Evolutionary conservation across 2,329 filamentous ascomycete genomes (phyloP).

Genomic region (Stagonosporopsis cucurbitacearum): DNA sequence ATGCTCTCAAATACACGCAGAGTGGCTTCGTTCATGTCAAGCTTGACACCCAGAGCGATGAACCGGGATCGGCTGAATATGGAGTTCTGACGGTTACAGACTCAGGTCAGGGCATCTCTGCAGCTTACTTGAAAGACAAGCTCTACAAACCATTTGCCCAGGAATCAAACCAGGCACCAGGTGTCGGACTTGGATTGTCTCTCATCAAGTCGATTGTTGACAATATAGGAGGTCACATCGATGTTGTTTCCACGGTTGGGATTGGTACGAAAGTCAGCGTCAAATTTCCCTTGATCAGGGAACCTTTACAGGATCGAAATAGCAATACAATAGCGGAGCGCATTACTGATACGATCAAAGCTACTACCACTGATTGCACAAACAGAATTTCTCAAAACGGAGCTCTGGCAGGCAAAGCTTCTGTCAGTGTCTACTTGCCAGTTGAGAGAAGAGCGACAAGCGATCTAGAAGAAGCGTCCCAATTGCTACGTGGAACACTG

Average conservation of each 20-base stretch:
- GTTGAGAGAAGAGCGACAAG: background rate
- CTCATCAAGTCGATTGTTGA: constrained; percentile 28
- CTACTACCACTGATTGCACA: background rate
- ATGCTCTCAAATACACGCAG: constrained; percentile 32
- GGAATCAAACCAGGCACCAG: constrained; percentile 26
- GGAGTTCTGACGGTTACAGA: constrained; percentile 38
- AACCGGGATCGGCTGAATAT: constrained; percentile 46
- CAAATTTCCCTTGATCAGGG: constrained; percentile 3
- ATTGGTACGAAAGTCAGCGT: constrained; percentile 13
- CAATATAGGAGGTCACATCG: constrained; percentile 25
- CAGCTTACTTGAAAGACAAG: constrained; percentile 26
- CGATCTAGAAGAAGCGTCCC: constrained; percentile 2
- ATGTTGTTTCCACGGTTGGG: constrained; percentile 15
- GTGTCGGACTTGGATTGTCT: constrained; percentile 30
- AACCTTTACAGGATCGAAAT: constrained; percentile 4
- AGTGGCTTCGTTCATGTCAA: constrained; percentile 23
- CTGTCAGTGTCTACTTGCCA: constrained; percentile 1
- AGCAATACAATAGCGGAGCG: background rate
- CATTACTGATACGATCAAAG: too few relatives aligned
- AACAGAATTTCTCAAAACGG: background rate
- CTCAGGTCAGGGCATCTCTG: constrained; percentile 31
- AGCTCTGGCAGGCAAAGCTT: background rate
- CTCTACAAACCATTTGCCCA: constrained; percentile 32
- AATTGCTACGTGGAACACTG: constrained; percentile 11
- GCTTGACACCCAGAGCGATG: constrained; percentile 49